These are phyloP conservation scores for Corchorus olitorius DNA, from an alignment of 345 rosid genomes.

Conservation along the genomic window DNA sequence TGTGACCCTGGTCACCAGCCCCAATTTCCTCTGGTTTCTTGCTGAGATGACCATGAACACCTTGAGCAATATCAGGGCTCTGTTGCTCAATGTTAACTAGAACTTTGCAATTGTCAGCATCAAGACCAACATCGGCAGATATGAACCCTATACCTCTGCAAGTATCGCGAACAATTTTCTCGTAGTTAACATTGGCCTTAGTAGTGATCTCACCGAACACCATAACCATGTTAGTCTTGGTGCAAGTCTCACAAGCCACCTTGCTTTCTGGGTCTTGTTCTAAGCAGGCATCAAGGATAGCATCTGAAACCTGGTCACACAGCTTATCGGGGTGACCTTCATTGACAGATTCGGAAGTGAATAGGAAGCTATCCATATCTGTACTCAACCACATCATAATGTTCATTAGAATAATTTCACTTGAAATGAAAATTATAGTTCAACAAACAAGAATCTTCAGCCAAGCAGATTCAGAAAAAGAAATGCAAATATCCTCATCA, in stretches of 20 bases:
- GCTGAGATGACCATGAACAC: constrained; percentile 78
- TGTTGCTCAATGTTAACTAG: constrained; percentile 79
- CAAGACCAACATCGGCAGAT: constrained; percentile 77
- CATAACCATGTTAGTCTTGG: constrained; percentile 87
- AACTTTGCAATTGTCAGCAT: constrained; percentile 73
- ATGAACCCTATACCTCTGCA: constrained; percentile 74
- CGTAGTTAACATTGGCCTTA: constrained; percentile 66
- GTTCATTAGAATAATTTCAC: background rate
- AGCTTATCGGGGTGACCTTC: constrained; percentile 89
- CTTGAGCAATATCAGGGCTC: constrained; percentile 84
- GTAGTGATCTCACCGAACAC: constrained; percentile 86
- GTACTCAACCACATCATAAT: constrained; percentile 12
- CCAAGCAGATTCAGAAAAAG: too few species aligned
- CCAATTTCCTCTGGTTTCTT: constrained; percentile 88
- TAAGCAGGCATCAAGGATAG: constrained; percentile 80
- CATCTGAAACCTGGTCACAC: constrained; percentile 82
- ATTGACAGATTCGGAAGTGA: constrained; percentile 82
- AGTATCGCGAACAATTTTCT: constrained; percentile 74
- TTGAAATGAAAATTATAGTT: background rate
- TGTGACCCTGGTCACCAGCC: constrained; percentile 86
- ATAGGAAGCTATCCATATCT: constrained; percentile 74
- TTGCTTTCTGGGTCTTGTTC: constrained; percentile 88
- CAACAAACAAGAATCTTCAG: too few species aligned
- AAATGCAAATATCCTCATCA: background rate
- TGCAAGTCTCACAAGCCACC: constrained; percentile 83